A percentile compares a stretch with the other conserved stretches of the same genome.
Conservation (phyloP, 1,139 yeast species). For the Sugiyamaella pinicola region DNA sequence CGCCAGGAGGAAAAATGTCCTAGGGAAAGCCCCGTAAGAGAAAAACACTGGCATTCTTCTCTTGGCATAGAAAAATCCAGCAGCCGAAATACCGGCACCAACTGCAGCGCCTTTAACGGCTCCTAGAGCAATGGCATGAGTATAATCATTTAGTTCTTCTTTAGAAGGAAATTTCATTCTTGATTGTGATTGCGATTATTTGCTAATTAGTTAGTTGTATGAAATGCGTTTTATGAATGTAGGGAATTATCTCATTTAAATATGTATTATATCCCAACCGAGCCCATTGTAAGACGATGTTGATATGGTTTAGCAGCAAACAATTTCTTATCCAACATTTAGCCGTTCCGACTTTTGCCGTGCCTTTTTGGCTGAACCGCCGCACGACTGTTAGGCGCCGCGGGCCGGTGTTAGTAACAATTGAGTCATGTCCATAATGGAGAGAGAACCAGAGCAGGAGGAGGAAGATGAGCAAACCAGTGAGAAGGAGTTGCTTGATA, state of each 20-base stretch:
- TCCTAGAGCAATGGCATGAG: slow-evolving; percentile 57
- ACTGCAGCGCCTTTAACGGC: slow-evolving; percentile 62
- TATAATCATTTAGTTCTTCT: slow-evolving; percentile 68
- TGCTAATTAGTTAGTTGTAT: too few relatives aligned
- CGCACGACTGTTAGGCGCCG: slow-evolving; percentile 1
- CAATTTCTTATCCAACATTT: not conserved
- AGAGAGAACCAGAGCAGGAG: not conserved
- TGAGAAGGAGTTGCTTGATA: too few relatives aligned
- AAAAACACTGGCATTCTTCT: slow-evolving; percentile 24
- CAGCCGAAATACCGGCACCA: slow-evolving; percentile 58
- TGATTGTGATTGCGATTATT: slow-evolving; percentile 1
- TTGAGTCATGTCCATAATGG: not conserved
- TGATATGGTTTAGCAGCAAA: not conserved
- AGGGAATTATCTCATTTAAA: not conserved
- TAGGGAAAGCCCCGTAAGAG: slow-evolving; percentile 31
- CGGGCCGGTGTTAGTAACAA: slow-evolving; percentile 3
- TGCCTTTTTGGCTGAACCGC: not conserved
- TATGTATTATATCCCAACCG: not conserved
- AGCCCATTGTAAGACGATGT: not conserved
- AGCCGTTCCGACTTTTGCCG: slow-evolving; percentile 17
- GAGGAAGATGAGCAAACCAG: too few relatives aligned
- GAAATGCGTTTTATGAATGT: too few relatives aligned
- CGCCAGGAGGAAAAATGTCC: slow-evolving; percentile 37
- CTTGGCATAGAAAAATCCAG: slow-evolving; percentile 35
- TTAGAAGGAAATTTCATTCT: slow-evolving; percentile 67